phyloP scores from a whole-genome alignment of 805 yeast species.

The Ogataea angusta region DNA sequence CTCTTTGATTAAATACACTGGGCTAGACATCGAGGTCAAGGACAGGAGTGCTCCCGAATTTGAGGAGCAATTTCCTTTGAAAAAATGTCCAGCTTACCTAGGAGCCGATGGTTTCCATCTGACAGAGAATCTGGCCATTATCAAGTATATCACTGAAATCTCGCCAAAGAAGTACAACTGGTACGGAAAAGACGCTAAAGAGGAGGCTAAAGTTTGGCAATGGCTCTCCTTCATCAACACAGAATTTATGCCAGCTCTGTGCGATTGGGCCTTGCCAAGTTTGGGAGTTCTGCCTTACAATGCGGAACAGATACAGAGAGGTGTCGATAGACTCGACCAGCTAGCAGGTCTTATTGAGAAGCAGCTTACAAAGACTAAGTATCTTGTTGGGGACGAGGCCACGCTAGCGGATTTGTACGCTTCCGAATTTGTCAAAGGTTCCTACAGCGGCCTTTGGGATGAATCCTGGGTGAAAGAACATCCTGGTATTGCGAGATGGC shows the following conservation, averaged over 20 bases:
- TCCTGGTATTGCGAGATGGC: conserved; percentile 1
- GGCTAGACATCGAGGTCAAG: not conserved
- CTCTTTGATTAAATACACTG: not conserved
- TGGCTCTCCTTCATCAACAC: conserved; percentile 5
- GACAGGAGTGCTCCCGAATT: not conserved
- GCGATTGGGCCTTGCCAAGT: not conserved
- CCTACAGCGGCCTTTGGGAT: not conserved
- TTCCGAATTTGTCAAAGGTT: not conserved
- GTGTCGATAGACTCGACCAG: not conserved
- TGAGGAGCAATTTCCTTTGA: not conserved
- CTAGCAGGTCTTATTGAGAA: not conserved
- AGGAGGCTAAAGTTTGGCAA: not conserved
- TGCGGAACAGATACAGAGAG: not conserved
- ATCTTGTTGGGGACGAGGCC: conserved; percentile 2
- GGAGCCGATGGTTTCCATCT: conserved; percentile 1
- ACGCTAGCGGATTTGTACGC: conserved; percentile 3
- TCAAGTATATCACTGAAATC: not conserved
- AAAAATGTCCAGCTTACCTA: not conserved
- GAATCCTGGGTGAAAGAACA: not conserved
- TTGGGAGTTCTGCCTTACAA: not conserved
- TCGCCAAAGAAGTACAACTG: conserved; percentile 1
- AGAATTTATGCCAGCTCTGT: not conserved
- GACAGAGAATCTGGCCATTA: conserved; percentile 1
- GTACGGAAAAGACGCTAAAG: conserved; percentile 1
- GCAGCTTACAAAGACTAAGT: not conserved